Evolutionary conservation across 306 rosid species (phyloP).

Genomic region (peach (Prunus persica)): DNA sequence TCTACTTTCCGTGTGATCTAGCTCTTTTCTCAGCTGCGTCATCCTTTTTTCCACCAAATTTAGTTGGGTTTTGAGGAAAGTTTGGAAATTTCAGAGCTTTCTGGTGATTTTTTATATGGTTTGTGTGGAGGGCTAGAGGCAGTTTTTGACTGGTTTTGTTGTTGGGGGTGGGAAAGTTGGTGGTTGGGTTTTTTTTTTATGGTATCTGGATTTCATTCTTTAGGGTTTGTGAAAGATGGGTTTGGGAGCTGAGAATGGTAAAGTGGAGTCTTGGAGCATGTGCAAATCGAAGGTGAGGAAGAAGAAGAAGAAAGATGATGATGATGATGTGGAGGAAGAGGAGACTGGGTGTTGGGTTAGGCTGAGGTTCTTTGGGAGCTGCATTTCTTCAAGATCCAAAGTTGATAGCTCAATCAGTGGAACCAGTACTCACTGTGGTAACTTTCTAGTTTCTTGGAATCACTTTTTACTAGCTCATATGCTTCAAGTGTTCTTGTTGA

Average conservation of each 20-base stretch:
- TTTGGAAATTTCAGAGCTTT: conserved; percentile 30
- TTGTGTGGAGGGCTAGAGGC: background rate
- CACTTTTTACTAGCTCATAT: conserved; percentile 11
- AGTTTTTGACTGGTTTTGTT: conserved; percentile 13
- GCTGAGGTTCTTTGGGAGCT: conserved; percentile 73
- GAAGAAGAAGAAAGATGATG: conserved; percentile 48
- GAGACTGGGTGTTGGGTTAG: conserved; percentile 83
- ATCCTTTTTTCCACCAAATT: conserved; percentile 12
- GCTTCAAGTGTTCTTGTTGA: conserved; percentile 12
- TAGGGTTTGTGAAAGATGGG: conserved; percentile 67
- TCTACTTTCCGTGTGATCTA: conserved; percentile 44
- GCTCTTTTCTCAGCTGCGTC: conserved; percentile 29
- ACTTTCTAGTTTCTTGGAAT: conserved; percentile 19
- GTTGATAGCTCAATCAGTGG: conserved; percentile 89
- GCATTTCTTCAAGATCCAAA: conserved; percentile 99
- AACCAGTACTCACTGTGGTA: conserved; percentile 80
- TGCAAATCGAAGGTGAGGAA: conserved; percentile 60
- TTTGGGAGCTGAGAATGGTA: conserved; percentile 65
- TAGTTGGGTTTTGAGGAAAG: conserved; percentile 25
- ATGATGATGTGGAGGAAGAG: conserved; percentile 39
- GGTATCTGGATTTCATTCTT: conserved; percentile 45
- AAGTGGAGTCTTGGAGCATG: conserved; percentile 71
- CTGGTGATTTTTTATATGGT: conserved; percentile 23
- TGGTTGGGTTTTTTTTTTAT: conserved; percentile 36
- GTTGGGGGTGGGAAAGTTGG: conserved; percentile 31